These are phyloP conservation scores for Ophiocordyceps robertsii DNA, from an alignment of 2,329 filamentous ascomycete species.

Conservation along the genomic window DNA sequence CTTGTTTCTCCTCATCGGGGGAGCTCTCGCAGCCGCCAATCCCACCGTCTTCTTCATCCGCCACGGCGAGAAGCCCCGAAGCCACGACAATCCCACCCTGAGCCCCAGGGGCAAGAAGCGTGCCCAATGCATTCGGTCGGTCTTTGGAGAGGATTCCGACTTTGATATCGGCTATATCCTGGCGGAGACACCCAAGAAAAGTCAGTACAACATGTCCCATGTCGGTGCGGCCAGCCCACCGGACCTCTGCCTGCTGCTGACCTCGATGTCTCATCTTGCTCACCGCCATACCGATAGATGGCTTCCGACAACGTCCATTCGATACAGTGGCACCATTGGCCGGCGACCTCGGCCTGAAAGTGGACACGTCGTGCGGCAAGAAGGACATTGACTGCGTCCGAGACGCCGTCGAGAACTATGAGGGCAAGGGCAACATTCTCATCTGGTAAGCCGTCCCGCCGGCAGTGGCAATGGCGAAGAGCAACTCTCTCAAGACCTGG, in stretches of 20 bases:
- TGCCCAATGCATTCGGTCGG: constrained; percentile 42
- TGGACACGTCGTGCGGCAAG: constrained; percentile 42
- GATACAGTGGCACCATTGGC: constrained; percentile 45
- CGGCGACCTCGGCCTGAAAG: constrained; percentile 35
- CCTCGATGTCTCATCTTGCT: neutral
- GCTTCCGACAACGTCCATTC: constrained; percentile 32
- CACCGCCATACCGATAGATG: constrained; percentile 27
- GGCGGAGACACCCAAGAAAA: constrained; percentile 36
- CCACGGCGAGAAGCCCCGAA: constrained; percentile 48
- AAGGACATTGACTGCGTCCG: constrained; percentile 41
- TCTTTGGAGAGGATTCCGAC: constrained; percentile 36
- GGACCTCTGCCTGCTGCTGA: neutral
- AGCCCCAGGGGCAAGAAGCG: constrained; percentile 37
- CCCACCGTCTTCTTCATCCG: constrained; percentile 49
- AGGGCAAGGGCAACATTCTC: constrained; percentile 40
- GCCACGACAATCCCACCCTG: constrained; percentile 30
- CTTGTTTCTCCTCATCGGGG: constrained; percentile 7
- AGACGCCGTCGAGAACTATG: constrained; percentile 31
- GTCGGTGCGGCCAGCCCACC: neutral
- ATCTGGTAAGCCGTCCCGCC: constrained; percentile 28
- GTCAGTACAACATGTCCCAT: constrained; percentile 12
- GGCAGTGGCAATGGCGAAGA: neutral
- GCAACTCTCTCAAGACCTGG: neutral
- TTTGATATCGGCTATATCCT: constrained; percentile 48
- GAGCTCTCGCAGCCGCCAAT: constrained; percentile 7